Conservation (phyloP, 2,329 filamentous ascomycete species). For the Arthrobotrys pseudoclavata region DNA sequence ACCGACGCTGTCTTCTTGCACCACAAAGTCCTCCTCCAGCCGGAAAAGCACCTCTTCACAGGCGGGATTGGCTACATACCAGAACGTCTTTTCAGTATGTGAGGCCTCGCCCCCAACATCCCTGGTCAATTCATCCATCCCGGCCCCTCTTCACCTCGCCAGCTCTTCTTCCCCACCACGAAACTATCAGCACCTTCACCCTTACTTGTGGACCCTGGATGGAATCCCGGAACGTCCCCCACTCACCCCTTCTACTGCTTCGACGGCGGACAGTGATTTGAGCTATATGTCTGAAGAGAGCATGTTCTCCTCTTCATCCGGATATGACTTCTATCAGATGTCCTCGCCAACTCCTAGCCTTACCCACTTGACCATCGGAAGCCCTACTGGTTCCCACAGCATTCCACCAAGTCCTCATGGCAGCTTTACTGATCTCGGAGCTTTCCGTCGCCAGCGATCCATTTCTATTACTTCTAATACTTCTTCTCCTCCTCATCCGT, state of each 20-base stretch:
- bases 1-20: slow-evolving; percentile 55
- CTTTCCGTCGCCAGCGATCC: slow-evolving; percentile 58
- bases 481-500: slow-evolving; percentile 51
- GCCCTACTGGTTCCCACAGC: slow-evolving; percentile 49
- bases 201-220: slow-evolving; percentile 60
- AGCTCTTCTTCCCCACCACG: slow-evolving; percentile 56
- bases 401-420: slow-evolving; percentile 58
- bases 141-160: slow-evolving; percentile 58
- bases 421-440: slow-evolving; percentile 60
- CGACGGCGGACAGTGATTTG: slow-evolving; percentile 59
- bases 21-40: slow-evolving; percentile 54
- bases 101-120: slow-evolving; percentile 58
- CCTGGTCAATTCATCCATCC: slow-evolving; percentile 59
- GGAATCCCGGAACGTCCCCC: slow-evolving; percentile 63
- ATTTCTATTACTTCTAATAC: slow-evolving; percentile 51
- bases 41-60: slow-evolving; percentile 58
- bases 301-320: slow-evolving; percentile 75
- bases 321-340: slow-evolving; percentile 73
- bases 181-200: slow-evolving; percentile 58
- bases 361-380: slow-evolving; percentile 58
- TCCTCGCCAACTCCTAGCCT: slow-evolving; percentile 68
- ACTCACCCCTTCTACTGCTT: slow-evolving; percentile 52
- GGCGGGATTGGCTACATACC: slow-evolving; percentile 60
- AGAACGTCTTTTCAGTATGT: slow-evolving; percentile 60
- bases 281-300: slow-evolving; percentile 65